Base-by-base conservation (phyloP, 2,329 filamentous ascomycete genomes). In the Furcasterigmium sp. region DNA sequence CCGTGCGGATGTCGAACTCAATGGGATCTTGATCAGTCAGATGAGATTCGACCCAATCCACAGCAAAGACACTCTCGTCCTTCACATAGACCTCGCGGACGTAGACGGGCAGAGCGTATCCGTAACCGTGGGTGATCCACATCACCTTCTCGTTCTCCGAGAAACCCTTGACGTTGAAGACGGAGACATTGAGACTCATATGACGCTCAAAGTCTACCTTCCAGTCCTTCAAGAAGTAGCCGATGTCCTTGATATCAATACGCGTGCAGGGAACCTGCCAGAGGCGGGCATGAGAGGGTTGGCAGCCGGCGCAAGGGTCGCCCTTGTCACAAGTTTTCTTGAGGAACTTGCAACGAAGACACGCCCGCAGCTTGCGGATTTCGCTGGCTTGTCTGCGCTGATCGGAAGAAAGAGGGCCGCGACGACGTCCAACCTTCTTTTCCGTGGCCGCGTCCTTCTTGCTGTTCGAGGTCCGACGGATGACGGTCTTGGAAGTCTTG, bases 291-390 rank as follows among this genome's bases (percentile, higher is more conserved):
- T 97, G 91, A 17, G 91, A 95, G 40, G 91, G 91, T 70, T 95
- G 87, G 72, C 91, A 97, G 38, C 91, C 91, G 56, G 85, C 87
- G 67, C 91, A 97, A 45, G 91, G 91, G 70, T 96, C 91, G 51
- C 91, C 91, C 73, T 94, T 96, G 67, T 97, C 91, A 61, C 91
- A 97, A 39, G 91, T 96, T 79, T 97, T 97, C 79, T 97, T 97
- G 63, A 97, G 76, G 73, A 96, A 97, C 71, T 96, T 96, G 80
- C 91, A 97, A 52, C 91, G 84, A 56, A 97, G 73, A 64, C 91
- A 97, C 38, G 91, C 91, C 59, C 91, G 80, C 55, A 96, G 74
- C 68, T 97, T 97, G 63, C 91, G 83, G 61, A 97, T 97, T 68
- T 97, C 91, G 58, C 91, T 93, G 20, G 91, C 91, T 67, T 96